Conservation (phyloP, 441 rosid genomes). For the Jatropha podagrica region DNA sequence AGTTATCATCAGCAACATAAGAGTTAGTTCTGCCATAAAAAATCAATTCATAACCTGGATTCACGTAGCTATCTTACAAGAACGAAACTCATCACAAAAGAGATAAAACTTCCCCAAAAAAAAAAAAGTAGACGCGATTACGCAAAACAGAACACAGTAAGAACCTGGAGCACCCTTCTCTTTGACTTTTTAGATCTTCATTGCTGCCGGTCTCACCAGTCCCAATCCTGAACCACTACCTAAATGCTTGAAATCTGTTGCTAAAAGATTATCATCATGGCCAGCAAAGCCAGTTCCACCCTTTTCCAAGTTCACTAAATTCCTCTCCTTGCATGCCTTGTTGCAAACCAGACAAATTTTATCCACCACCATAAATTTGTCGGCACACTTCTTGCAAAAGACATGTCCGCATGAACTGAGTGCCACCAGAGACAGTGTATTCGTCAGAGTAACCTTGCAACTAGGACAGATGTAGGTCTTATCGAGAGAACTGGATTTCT, state of each 20-base stretch:
- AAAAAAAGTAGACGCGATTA: no score
- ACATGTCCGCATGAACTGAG: conserved; percentile 80
- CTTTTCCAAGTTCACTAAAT: conserved; percentile 63
- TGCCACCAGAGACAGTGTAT: conserved; percentile 59
- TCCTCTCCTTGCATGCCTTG: conserved; percentile 60
- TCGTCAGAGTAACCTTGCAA: conserved; percentile 84
- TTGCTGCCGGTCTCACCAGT: conserved; percentile 67
- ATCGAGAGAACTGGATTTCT: conserved; percentile 46
- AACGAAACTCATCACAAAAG: neutral
- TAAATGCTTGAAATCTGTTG: conserved; percentile 79
- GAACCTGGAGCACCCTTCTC: neutral
- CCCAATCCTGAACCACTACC: conserved; percentile 88
- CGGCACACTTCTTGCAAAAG: conserved; percentile 83
- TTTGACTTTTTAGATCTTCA: conserved; percentile 41
- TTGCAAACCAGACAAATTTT: conserved; percentile 73
- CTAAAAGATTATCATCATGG: conserved; percentile 70
- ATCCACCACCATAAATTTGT: conserved; percentile 57
- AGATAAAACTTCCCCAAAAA: neutral
- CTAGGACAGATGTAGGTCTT: conserved; percentile 75
- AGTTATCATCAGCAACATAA: neutral
- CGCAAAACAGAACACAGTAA: neutral
- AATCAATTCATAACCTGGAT: neutral
- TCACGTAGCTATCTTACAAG: neutral
- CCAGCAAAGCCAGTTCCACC: conserved; percentile 84
- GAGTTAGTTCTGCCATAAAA: neutral